Conservation (phyloP, 768 basidiomycete genomes). For the Naganishia vishniacii region DNA sequence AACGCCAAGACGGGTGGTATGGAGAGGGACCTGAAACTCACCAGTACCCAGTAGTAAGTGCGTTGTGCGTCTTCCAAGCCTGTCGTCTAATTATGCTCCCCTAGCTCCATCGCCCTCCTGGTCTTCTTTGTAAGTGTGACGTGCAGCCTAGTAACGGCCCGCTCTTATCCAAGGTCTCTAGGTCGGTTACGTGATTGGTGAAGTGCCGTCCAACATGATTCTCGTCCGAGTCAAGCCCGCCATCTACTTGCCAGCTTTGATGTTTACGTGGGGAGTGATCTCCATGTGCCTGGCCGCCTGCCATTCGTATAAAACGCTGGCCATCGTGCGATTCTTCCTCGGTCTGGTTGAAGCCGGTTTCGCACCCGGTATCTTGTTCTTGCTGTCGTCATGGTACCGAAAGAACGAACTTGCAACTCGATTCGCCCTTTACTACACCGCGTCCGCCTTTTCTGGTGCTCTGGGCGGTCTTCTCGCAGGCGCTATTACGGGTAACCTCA, state of each 20-base stretch:
- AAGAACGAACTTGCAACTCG: constrained; percentile 37
- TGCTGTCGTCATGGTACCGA: constrained; percentile 35
- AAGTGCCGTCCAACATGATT: constrained; percentile 43
- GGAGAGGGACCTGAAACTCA: constrained; percentile 39
- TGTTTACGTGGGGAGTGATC: constrained; percentile 46
- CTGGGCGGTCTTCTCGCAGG: constrained; percentile 25
- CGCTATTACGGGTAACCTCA: constrained; percentile 22
- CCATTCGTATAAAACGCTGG: constrained; percentile 37
- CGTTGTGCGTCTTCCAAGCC: not conserved
- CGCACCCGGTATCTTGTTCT: constrained; percentile 39
- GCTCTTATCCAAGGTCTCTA: not conserved
- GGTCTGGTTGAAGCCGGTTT: constrained; percentile 41
- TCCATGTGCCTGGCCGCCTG: constrained; percentile 44
- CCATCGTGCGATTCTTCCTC: constrained; percentile 37
- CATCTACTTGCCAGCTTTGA: constrained; percentile 42
- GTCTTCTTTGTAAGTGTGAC: constrained; percentile 33
- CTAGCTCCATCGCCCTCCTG: constrained; percentile 39
- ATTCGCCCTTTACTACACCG: constrained; percentile 30
- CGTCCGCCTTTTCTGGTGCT: constrained; percentile 29
- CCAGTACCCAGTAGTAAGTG: constrained; percentile 39
- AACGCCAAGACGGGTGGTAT: constrained; percentile 48
- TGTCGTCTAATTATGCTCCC: not conserved
- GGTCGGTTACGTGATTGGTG: constrained; percentile 26
- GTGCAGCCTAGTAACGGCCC: no score
- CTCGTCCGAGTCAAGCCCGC: constrained; percentile 43